Evolutionary conservation across 2,329 filamentous ascomycete species (phyloP).

Genomic region (Dryadomyces quercivorus): DNA sequence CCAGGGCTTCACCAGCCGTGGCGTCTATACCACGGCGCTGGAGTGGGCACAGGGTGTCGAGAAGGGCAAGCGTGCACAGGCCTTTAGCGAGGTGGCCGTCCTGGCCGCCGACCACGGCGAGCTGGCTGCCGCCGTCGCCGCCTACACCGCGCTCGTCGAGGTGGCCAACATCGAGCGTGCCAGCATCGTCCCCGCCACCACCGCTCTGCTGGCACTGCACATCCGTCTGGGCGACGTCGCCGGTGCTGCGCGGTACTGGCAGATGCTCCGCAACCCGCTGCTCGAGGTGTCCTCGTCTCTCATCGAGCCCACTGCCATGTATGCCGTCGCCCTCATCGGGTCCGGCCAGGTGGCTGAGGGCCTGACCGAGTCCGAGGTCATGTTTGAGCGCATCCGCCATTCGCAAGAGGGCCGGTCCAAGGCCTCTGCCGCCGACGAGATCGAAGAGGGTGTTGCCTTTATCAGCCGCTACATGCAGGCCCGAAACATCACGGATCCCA

Average conservation of each 20-base stretch:
- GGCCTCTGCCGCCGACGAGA: conserved; percentile 57
- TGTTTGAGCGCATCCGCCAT: conserved; percentile 74
- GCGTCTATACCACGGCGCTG: conserved; percentile 62
- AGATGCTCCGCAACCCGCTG: conserved; percentile 52
- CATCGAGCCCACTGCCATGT: conserved; percentile 86
- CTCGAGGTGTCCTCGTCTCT: conserved; percentile 50
- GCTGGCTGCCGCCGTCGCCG: conserved; percentile 52
- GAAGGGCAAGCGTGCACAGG: conserved; percentile 42
- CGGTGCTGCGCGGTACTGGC: conserved; percentile 71
- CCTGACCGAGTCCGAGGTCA: conserved; percentile 63
- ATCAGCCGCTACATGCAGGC: conserved; percentile 46
- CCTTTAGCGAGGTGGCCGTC: conserved; percentile 63
- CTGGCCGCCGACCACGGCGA: conserved; percentile 71
- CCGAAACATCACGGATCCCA: conserved; percentile 42
- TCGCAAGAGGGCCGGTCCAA: conserved; percentile 29
- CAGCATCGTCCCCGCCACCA: conserved; percentile 5
- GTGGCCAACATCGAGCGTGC: conserved; percentile 49
- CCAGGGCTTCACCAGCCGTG: conserved; percentile 59
- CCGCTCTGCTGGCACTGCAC: conserved; percentile 72
- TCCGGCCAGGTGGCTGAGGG: conserved; percentile 77
- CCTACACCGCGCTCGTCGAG: conserved; percentile 46
- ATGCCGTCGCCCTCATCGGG: conserved; percentile 74
- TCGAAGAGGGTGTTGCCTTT: conserved; percentile 75
- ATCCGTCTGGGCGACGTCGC: conserved; percentile 71
- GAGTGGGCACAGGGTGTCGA: conserved; percentile 57